phyloP scores from a whole-genome alignment of 2,329 filamentous ascomycete species.

The Zasmidium citrigriseum region DNA sequence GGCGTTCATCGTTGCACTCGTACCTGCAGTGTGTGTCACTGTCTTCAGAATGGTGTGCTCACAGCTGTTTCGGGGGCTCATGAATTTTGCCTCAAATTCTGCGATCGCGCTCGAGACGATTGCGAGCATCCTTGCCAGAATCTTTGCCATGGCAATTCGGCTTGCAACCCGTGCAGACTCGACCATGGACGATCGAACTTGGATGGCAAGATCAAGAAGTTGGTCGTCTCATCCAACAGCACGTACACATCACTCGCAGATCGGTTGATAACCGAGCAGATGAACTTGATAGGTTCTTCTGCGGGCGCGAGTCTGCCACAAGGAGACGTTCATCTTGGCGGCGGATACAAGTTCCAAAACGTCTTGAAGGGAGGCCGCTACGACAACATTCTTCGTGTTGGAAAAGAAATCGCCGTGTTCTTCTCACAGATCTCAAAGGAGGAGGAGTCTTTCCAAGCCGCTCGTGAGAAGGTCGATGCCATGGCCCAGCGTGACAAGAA shows the following conservation, averaged over 20 bases:
- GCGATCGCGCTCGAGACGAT: slow-evolving; percentile 52
- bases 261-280: slow-evolving; percentile 29
- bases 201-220: slow-evolving; percentile 65
- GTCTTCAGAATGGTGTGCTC: no score
- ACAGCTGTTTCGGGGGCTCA: no score
- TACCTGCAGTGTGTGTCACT: slow-evolving; percentile 55
- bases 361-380: slow-evolving; percentile 12
- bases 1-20: slow-evolving; percentile 63
- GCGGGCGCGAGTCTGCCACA: background rate
- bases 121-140: slow-evolving; percentile 59
- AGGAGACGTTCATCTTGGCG: background rate
- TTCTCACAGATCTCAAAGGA: slow-evolving; percentile 40
- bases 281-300: slow-evolving; percentile 7
- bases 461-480: slow-evolving; percentile 48
- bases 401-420: slow-evolving; percentile 27
- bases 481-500: slow-evolving; percentile 36
- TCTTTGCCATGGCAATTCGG: slow-evolving; percentile 53
- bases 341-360: background rate
- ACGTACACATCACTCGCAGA: slow-evolving; percentile 45
- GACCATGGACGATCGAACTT: slow-evolving; percentile 60
- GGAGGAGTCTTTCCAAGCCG: slow-evolving; percentile 53
- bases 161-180: slow-evolving; percentile 55
- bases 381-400: slow-evolving; percentile 12
- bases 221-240: slow-evolving; percentile 56
- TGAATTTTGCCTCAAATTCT: slow-evolving; percentile 50